phyloP scores from a whole-genome alignment of 257 asterid species.

The Capsicum chinense region DNA sequence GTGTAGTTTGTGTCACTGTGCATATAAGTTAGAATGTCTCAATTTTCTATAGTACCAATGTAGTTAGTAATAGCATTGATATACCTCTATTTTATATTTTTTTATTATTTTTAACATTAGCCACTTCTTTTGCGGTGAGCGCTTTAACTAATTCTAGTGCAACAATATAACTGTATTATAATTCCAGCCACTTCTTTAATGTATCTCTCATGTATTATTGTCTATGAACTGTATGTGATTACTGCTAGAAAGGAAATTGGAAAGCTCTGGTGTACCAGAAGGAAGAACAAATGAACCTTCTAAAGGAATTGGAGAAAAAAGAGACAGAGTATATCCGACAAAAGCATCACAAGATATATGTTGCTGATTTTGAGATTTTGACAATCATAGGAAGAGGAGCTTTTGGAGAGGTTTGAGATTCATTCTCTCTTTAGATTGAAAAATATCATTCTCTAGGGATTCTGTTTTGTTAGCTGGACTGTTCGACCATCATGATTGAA shows the following conservation, averaged over 20 bases:
- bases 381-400: constrained; percentile 85
- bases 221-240: constrained; percentile 56
- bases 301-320: constrained; percentile 73
- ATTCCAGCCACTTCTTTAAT: background rate
- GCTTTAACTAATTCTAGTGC: too few relatives aligned
- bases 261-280: constrained; percentile 61
- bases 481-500: background rate
- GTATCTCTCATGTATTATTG: background rate
- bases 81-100: too few relatives aligned
- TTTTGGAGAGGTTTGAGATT: constrained; percentile 77
- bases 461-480: background rate
- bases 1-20: too few relatives aligned
- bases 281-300: constrained; percentile 67
- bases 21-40: too few relatives aligned
- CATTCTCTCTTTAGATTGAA: constrained; percentile 22
- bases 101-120: too few relatives aligned
- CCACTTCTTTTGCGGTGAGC: too few relatives aligned
- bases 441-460: background rate
- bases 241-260: constrained; percentile 59
- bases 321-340: constrained; percentile 83
- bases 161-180: too few relatives aligned
- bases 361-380: constrained; percentile 74
- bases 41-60: too few relatives aligned
- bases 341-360: constrained; percentile 73
- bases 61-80: too few relatives aligned